Evolutionary conservation across 2,329 filamentous ascomycete genomes (phyloP).

Genomic region (Huntiella omanensis): DNA sequence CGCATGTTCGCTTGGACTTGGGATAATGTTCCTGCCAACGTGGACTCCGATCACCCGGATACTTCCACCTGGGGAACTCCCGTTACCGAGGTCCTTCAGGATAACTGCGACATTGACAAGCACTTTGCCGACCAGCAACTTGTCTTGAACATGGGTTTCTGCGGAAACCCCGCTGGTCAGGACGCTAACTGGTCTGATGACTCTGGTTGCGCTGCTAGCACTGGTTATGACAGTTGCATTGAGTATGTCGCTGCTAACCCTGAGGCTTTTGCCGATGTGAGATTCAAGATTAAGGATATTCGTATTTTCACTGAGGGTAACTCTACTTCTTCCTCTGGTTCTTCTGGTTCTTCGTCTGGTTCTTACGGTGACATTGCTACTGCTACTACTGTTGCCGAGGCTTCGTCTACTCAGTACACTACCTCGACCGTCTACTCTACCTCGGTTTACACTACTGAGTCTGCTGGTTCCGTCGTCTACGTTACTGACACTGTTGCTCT

Average conservation of each 20-base stretch:
- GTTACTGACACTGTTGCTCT: slow-evolving; percentile 17
- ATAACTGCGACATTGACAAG: slow-evolving; percentile 40
- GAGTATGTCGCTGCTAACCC: slow-evolving; percentile 22
- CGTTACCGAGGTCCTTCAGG: slow-evolving; percentile 36
- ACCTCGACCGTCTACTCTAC: slow-evolving; percentile 63
- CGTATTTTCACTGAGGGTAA: slow-evolving; percentile 11
- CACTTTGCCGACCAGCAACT: slow-evolving; percentile 51
- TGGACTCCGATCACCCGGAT: slow-evolving; percentile 29
- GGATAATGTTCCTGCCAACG: slow-evolving; percentile 18
- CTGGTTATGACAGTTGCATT: slow-evolving; percentile 17
- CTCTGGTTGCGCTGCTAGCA: slow-evolving; percentile 14
- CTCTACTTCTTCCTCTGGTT: slow-evolving; percentile 27
- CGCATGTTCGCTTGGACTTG: slow-evolving; percentile 24
- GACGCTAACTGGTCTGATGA: slow-evolving; percentile 15
- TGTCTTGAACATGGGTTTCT: slow-evolving; percentile 57
- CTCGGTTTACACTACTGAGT: slow-evolving; percentile 50
- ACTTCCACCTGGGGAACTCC: slow-evolving; percentile 48
- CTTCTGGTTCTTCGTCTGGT: neutral
- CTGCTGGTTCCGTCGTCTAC: slow-evolving; percentile 35
- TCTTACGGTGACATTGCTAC: slow-evolving; percentile 26
- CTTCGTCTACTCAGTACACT: slow-evolving; percentile 53
- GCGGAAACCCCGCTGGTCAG: slow-evolving; percentile 46
- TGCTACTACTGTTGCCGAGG: slow-evolving; percentile 50
- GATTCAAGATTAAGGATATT: slow-evolving; percentile 6
- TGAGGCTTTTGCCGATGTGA: slow-evolving; percentile 17